Conservation (phyloP, 257 asterid species). For the Ilex asprella region DNA sequence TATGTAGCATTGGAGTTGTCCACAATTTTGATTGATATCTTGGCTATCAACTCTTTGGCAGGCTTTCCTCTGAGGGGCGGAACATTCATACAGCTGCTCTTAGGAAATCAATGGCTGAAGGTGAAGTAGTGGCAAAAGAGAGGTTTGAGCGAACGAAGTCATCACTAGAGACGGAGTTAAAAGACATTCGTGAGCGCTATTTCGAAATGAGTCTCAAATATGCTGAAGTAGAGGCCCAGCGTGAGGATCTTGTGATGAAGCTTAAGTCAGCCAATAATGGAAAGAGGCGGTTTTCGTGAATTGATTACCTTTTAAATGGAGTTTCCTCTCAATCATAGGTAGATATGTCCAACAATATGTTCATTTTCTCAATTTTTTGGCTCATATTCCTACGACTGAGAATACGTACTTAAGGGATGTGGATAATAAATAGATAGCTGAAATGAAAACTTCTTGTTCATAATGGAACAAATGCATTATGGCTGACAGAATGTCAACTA, state of each 20-base stretch:
- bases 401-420: too few relatives aligned
- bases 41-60: neutral
- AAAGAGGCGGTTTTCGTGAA: conserved; percentile 65
- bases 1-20: too few relatives aligned
- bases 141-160: conserved; percentile 61
- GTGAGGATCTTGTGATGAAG: conserved; percentile 93
- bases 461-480: too few relatives aligned
- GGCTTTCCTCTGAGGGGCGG: conserved; percentile 28
- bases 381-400: too few relatives aligned
- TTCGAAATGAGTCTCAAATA: conserved; percentile 83
- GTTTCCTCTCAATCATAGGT: conserved; percentile 1
- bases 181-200: conserved; percentile 75
- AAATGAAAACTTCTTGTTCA: too few relatives aligned
- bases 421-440: too few relatives aligned
- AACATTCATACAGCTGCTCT: conserved; percentile 17
- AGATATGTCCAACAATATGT: neutral
- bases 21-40: too few relatives aligned
- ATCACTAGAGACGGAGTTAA: conserved; percentile 67
- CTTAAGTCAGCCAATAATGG: conserved; percentile 51
- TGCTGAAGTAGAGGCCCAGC: conserved; percentile 82
- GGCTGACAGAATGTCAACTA: too few relatives aligned
- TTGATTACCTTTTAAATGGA: neutral
- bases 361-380: too few relatives aligned
- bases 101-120: conserved; percentile 19
- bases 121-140: conserved; percentile 36